phyloP scores from a whole-genome alignment of 2,329 filamentous ascomycete genomes.

The Fusarium sambucinum region DNA sequence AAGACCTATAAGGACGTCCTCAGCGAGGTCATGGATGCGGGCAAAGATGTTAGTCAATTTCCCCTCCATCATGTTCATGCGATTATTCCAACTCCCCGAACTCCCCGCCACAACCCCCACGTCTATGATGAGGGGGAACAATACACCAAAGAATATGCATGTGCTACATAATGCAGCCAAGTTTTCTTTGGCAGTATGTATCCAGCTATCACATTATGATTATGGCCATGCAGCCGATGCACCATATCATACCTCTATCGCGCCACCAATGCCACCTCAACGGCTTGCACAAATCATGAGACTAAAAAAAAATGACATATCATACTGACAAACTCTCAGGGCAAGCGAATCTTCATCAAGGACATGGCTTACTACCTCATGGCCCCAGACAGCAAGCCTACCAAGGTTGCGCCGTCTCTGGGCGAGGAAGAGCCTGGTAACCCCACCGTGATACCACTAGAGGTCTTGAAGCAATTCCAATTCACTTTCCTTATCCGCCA shows the following conservation, averaged over 20 bases:
- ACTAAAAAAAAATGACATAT: background rate
- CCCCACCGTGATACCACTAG: slow-evolving; percentile 84
- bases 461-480: slow-evolving; percentile 83
- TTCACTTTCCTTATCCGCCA: slow-evolving; percentile 98
- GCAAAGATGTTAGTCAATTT: slow-evolving; percentile 73
- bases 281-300: slow-evolving; percentile 6
- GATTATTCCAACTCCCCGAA: slow-evolving; percentile 35
- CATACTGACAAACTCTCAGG: slow-evolving; percentile 63
- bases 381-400: slow-evolving; percentile 75
- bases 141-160: slow-evolving; percentile 15
- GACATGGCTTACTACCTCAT: slow-evolving; percentile 96
- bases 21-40: slow-evolving; percentile 77
- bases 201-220: background rate
- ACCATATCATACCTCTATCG: slow-evolving; percentile 13
- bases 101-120: slow-evolving; percentile 33
- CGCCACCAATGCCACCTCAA: background rate
- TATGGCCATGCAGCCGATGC: slow-evolving; percentile 8
- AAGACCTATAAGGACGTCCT: slow-evolving; percentile 83
- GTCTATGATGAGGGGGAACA: slow-evolving; percentile 26
- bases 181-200: slow-evolving; percentile 3
- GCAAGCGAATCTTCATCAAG: slow-evolving; percentile 96
- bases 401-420: slow-evolving; percentile 83
- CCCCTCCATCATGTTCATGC: slow-evolving; percentile 27
- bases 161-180: background rate
- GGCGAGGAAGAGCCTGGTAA: slow-evolving; percentile 76